phyloP scores from a whole-genome alignment of 805 yeast species.

The Candida alai region DNA sequence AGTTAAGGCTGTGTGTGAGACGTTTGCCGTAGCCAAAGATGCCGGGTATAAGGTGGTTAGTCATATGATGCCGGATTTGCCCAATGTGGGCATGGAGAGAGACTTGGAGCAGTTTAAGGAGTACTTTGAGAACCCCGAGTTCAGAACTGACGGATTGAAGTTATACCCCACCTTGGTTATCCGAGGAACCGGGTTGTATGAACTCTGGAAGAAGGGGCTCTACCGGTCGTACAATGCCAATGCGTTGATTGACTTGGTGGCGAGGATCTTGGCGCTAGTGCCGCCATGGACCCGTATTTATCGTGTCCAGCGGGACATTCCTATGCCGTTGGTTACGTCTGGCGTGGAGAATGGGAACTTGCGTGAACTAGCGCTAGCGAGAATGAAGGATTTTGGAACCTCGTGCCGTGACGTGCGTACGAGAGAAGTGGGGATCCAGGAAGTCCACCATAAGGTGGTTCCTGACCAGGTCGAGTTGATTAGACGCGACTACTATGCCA shows the following conservation, averaged over 20 bases:
- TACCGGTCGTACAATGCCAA: constrained; percentile 94
- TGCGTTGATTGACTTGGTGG: constrained; percentile 90
- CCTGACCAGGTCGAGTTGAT: constrained; percentile 97
- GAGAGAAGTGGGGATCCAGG: constrained; percentile 97
- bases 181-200: constrained; percentile 95
- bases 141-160: constrained; percentile 95
- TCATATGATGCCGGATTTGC: constrained; percentile 99
- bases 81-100: constrained; percentile 98
- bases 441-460: constrained; percentile 92
- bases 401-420: constrained; percentile 95
- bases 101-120: constrained; percentile 94
- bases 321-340: constrained; percentile 96
- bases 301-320: constrained; percentile 97
- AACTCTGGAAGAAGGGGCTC: constrained; percentile 93
- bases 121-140: constrained; percentile 94
- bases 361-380: constrained; percentile 89
- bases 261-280: constrained; percentile 90
- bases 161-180: constrained; percentile 94
- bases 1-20: constrained; percentile 91
- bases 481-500: constrained; percentile 93
- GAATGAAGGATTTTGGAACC: constrained; percentile 98
- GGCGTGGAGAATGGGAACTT: constrained; percentile 98
- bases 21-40: constrained; percentile 94
- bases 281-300: constrained; percentile 99
- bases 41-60: constrained; percentile 97